Base-by-base conservation (phyloP, 352 stramenopile genomes). In the Salisapilia sapeloensis region DNA sequence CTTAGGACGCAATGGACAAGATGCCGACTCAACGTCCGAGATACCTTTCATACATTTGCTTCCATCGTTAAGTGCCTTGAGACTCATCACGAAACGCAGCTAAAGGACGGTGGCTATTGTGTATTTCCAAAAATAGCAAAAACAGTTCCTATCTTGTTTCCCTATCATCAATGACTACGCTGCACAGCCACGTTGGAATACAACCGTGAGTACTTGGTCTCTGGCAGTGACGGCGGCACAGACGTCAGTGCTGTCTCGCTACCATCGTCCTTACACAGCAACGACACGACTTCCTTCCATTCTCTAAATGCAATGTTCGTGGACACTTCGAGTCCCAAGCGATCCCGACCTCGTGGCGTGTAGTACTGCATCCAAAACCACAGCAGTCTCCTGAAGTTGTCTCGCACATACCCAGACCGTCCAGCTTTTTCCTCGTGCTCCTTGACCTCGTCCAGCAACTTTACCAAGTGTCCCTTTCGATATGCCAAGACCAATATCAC, bases 361-460 rank as follows among this genome's bases (percentile, higher is more conserved):
- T 98, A 98, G 48, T 97, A 97, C 52, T 97, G 76, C 20, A 89
- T 75, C 87, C 86, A 97, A 40, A 96, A 97, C 83, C 86, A 97
- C 8, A 96, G 44, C 20, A 97, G 60, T 3, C 80, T 59, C 10
- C 90, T 79, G 46, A 97, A 97, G 48, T 96, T 96, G 30, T 53
- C 40, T 40, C 66, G 80, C 25, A 85, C 57, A 45, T 84, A 83
- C 11, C 62, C 63, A 23, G 56, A 46, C 35, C 81, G 77, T 27
- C 64, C 64, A 5, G 59, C 69, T 13, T 64, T 35, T 13, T 75
- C 56, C 40, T 86, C 60, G 19, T 83, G 60, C 24, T 61, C 64
- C n/a, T 66, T 63, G 11, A 86, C 36, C 1, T 64, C 63, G 17
- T 71, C 46, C 1, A 90, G 40, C 24, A 96, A 63, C 6, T 40